These are phyloP conservation scores for Calonectria pauciramosa DNA, from an alignment of 2,329 filamentous ascomycete species.

Conservation along the genomic window DNA sequence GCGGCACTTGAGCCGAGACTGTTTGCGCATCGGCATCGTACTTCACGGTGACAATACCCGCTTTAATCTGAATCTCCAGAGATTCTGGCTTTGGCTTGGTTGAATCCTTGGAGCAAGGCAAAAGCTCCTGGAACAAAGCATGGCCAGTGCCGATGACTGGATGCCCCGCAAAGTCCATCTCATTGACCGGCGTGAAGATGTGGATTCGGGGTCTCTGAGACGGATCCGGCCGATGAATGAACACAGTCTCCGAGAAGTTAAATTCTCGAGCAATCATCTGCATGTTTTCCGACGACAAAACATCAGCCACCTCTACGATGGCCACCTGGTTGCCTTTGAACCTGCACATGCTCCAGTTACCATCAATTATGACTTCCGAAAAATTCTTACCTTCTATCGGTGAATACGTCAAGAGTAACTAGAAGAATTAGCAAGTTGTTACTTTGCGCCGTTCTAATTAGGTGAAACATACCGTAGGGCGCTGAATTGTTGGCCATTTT, in stretches of 20 bases:
- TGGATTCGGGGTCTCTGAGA: slow-evolving; percentile 11
- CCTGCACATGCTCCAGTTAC: background rate
- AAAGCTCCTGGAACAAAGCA: slow-evolving; percentile 25
- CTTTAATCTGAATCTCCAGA: slow-evolving; percentile 13
- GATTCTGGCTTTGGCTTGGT: background rate
- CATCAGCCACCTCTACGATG: slow-evolving; percentile 18
- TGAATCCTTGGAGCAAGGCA: background rate
- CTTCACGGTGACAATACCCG: slow-evolving; percentile 10
- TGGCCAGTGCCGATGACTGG: slow-evolving; percentile 32
- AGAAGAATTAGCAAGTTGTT: no score
- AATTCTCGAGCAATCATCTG: slow-evolving; percentile 31
- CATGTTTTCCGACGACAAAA: slow-evolving; percentile 13
- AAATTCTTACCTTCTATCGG: background rate
- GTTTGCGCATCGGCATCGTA: slow-evolving; percentile 20
- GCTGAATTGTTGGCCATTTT: background rate
- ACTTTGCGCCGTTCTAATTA: rapidly evolving
- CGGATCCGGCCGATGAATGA: slow-evolving; percentile 1
- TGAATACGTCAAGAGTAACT: slow-evolving; percentile 26
- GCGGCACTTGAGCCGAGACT: slow-evolving; percentile 28
- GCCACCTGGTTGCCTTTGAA: slow-evolving; percentile 34
- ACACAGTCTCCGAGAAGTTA: slow-evolving; percentile 33
- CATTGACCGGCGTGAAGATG: slow-evolving; percentile 33
- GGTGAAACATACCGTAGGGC: background rate
- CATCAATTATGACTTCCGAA: background rate
- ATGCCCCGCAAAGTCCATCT: slow-evolving; percentile 35